Evolutionary conservation across 2,329 filamentous ascomycete genomes (phyloP).

Genomic region (Blastomyces parvus): DNA sequence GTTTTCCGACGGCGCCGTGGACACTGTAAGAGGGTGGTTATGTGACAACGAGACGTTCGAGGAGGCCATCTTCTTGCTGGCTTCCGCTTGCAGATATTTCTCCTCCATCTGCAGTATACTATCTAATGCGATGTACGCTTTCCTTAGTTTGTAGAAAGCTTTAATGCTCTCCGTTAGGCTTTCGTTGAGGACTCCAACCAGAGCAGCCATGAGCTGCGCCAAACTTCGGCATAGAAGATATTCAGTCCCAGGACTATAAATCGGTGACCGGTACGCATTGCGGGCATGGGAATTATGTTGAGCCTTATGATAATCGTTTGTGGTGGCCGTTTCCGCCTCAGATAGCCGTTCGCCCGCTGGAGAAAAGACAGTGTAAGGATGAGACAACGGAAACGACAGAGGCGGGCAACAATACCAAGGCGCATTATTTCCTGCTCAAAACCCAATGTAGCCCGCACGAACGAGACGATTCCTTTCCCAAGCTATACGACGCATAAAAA

Average conservation of each 20-base stretch:
- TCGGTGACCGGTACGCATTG: slow-evolving; percentile 46
- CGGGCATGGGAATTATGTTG: slow-evolving; percentile 50
- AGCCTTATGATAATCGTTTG: slow-evolving; percentile 65
- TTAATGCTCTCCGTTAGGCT: slow-evolving; percentile 83
- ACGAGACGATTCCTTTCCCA: slow-evolving; percentile 69
- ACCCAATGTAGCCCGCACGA: slow-evolving; percentile 76
- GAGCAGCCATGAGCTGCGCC: slow-evolving; percentile 77
- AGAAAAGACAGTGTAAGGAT: slow-evolving; percentile 1
- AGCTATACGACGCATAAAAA: slow-evolving; percentile 41
- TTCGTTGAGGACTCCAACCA: slow-evolving; percentile 84
- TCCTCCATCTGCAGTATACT: slow-evolving; percentile 66
- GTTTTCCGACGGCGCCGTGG: not conserved
- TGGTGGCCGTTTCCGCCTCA: slow-evolving; percentile 66
- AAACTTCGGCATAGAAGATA: slow-evolving; percentile 77
- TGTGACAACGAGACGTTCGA: slow-evolving; percentile 15
- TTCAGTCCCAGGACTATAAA: slow-evolving; percentile 79
- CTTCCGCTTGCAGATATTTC: slow-evolving; percentile 39
- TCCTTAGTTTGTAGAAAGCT: slow-evolving; percentile 85
- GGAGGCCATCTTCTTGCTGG: slow-evolving; percentile 8
- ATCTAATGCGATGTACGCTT: slow-evolving; percentile 76
- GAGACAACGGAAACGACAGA: slow-evolving; percentile 17
- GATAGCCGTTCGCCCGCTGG: slow-evolving; percentile 59
- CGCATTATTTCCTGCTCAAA: slow-evolving; percentile 89
- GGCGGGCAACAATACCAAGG: slow-evolving; percentile 43
- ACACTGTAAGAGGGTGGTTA: slow-evolving; percentile 8